A percentile compares a stretch with the other conserved stretches of the same genome.
phyloP scores from a whole-genome alignment of 2,329 filamentous ascomycete species.

The Aspergillus pseudoglaucus region DNA sequence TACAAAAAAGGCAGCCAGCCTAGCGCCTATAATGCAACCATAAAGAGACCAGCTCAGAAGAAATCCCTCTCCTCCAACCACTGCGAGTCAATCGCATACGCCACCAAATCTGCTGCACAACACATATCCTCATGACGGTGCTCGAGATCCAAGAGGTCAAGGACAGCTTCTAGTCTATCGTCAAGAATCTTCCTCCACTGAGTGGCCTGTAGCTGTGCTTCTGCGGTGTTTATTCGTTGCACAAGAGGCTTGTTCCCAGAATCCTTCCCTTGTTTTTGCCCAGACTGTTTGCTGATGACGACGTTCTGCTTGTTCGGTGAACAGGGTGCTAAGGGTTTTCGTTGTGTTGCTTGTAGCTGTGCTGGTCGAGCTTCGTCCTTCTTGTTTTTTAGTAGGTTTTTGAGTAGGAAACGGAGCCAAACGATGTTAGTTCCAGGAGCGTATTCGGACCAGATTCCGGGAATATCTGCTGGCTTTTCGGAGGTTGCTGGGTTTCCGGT shows the following conservation, averaged over 20 bases:
- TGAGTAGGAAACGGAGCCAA: constrained; percentile 57
- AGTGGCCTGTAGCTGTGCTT: constrained; percentile 12
- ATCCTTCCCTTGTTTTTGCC: constrained; percentile 1
- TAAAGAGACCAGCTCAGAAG: constrained; percentile 14
- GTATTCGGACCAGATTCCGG: constrained; percentile 48
- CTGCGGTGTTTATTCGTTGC: constrained; percentile 7
- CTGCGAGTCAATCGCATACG: constrained; percentile 37
- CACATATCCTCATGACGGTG: constrained; percentile 36
- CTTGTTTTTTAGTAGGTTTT: constrained; percentile 45
- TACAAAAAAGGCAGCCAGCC: no score
- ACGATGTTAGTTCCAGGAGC: constrained; percentile 57
- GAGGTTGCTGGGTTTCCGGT: constrained; percentile 38
- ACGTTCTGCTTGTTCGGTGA: constrained; percentile 24
- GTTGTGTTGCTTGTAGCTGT: constrained; percentile 6
- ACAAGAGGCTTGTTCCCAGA: not conserved
- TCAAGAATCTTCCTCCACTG: constrained; percentile 25
- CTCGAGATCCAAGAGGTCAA: constrained; percentile 33
- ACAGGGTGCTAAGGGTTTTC: constrained; percentile 27
- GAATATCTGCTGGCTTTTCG: constrained; percentile 26
- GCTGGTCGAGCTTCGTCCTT: constrained; percentile 13
- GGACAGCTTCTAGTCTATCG: constrained; percentile 24
- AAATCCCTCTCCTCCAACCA: constrained; percentile 37
- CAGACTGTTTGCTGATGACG: constrained; percentile 4
- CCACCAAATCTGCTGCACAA: constrained; percentile 38
- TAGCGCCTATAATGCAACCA: not conserved